Percentiles rank a stretch among this genome's conserved stretches.
These are phyloP conservation scores for Cucurbita maxima DNA, from an alignment of 306 rosid genomes.

Conservation along the genomic window DNA sequence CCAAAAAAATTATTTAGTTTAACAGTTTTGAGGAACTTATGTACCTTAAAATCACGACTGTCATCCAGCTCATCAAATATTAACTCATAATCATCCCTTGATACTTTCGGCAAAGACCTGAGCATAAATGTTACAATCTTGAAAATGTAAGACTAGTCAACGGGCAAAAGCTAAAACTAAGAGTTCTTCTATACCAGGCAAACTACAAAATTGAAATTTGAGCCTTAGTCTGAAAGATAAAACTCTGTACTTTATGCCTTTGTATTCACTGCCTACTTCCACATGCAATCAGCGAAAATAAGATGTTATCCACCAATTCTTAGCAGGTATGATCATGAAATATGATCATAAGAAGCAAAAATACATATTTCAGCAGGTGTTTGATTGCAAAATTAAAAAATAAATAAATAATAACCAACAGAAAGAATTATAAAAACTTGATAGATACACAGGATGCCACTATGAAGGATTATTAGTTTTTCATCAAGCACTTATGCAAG, in stretches of 20 bases:
- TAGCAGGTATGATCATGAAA: background rate
- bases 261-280: background rate
- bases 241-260: background rate
- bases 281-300: background rate
- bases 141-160: background rate
- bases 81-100: conserved; percentile 68
- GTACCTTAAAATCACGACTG: conserved; percentile 68
- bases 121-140: conserved; percentile 2
- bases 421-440: background rate
- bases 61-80: conserved; percentile 92
- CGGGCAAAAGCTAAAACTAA: background rate
- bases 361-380: background rate
- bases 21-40: conserved; percentile 2
- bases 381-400: background rate
- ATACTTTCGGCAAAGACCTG: conserved; percentile 78
- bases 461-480: background rate
- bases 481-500: background rate
- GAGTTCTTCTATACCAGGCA: background rate
- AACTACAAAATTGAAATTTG: background rate
- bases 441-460: background rate
- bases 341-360: background rate
- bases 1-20: background rate
- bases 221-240: background rate
- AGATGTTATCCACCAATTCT: background rate
- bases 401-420: background rate